Base-by-base conservation (phyloP, 2,329 filamentous ascomycete genomes). In the Xylaria polymorpha region DNA sequence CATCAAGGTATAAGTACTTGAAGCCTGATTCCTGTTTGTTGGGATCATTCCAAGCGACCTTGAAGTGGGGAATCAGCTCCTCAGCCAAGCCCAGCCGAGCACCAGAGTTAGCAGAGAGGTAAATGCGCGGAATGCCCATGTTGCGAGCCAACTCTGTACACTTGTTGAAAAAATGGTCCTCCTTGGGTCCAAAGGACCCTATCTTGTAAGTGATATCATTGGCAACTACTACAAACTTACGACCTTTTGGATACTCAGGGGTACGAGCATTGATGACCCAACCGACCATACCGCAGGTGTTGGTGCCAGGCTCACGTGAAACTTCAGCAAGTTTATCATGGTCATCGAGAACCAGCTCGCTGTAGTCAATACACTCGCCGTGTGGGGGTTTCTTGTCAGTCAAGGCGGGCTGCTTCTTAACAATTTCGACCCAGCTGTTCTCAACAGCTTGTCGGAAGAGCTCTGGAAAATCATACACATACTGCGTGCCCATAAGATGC, bases 131-230 rank as follows among this genome's bases (percentile, higher is more conserved):
- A 77, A 99, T 97, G 46, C 96, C 96, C 71, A 98, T 86, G 85
- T 94, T 95, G 77, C 94, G 91, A 71, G 96, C 96, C 74, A 98
- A 87, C 83, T 99, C 94, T 10, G 96, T 98, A 85, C 96, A 99
- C 87, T 98, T 98, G 87, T 97, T 88, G 90, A 99, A 99, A 89
- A 97, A 99, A 77, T 93, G 92, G 82, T 99, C 96, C 85, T 99
- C 96, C 83, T 92, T 91, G 48, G 96, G 96, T 61, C 96, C 96
- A 80, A 99, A 99, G 1, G 94, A 97, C 78, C 96, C 96, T 80
- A 98, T 99, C 87, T 97, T 97, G 88, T 94, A 98, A 20, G 96
- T 99, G 81, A 99, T 99, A 79, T 99, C 96, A 87, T 99, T 99
- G 87, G 96, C 94, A 72, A 99, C 91, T 73, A 99, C 93, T 79